A percentile compares a stretch with the other conserved stretches of the same genome.
Evolutionary conservation across 1,284 basidiomycete species (phyloP).

Genomic region (Malassezia yamatoensis): DNA sequence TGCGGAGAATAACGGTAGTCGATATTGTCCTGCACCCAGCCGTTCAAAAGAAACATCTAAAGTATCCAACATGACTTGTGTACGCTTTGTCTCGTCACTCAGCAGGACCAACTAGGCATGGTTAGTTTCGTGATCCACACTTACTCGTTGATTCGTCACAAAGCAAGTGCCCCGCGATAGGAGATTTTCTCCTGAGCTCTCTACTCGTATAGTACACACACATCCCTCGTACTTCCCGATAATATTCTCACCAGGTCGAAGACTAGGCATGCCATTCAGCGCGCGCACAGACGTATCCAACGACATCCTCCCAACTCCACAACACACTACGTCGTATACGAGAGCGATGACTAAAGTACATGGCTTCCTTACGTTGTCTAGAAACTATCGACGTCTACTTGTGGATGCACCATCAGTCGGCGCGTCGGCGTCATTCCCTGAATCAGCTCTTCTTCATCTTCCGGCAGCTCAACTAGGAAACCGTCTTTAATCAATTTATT

Average conservation of each 20-base stretch:
- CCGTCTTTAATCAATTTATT: constrained; percentile 73
- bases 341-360: constrained; percentile 8
- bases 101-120: background rate
- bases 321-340: background rate
- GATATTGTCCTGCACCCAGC: background rate
- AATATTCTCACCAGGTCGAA: background rate
- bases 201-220: background rate
- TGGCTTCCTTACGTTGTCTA: constrained; percentile 1
- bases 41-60: background rate
- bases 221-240: background rate
- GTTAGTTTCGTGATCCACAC: background rate
- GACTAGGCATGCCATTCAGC: background rate
- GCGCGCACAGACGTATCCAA: background rate
- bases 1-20: background rate
- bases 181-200: too few species aligned
- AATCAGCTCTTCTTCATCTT: constrained; percentile 23
- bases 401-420: constrained; percentile 35
- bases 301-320: background rate
- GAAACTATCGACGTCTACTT: constrained; percentile 37
- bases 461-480: constrained; percentile 40
- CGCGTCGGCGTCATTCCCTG: constrained; percentile 15
- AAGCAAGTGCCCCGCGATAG: background rate
- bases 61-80: background rate
- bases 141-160: background rate
- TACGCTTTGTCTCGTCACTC: background rate